Evolutionary conservation across 768 basidiomycete species (phyloP).

Genomic region (Tylopilus cervinicoccineus): DNA sequence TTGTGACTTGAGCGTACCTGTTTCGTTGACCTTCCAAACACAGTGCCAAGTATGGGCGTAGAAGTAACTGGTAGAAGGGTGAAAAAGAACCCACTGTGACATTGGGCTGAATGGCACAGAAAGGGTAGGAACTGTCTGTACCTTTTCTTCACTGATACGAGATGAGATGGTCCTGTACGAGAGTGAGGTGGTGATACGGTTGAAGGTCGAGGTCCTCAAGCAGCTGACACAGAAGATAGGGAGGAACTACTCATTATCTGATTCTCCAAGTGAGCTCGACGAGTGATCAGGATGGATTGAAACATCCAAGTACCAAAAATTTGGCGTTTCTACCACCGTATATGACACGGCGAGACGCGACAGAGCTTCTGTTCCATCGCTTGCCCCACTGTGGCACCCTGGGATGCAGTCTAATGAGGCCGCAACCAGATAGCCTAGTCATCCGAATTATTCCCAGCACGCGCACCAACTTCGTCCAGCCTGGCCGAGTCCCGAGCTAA

Average conservation of each 20-base stretch:
- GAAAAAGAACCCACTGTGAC: conserved; percentile 32
- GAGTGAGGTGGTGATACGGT: conserved; percentile 52
- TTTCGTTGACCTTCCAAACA: conserved; percentile 61
- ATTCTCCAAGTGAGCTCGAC: too few relatives aligned
- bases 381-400: too few relatives aligned
- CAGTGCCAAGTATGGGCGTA: conserved; percentile 58
- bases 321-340: too few relatives aligned
- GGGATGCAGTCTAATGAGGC: too few relatives aligned
- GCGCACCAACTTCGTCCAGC: too few relatives aligned
- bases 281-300: background rate
- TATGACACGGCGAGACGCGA: too few relatives aligned
- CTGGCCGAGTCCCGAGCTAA: too few relatives aligned
- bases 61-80: conserved; percentile 53
- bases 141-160: conserved; percentile 31
- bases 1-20: conserved; percentile 35
- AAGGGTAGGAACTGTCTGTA: background rate
- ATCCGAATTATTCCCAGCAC: too few relatives aligned
- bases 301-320: too few relatives aligned
- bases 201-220: conserved; percentile 54
- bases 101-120: conserved; percentile 1
- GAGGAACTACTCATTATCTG: conserved; percentile 18
- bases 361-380: too few relatives aligned
- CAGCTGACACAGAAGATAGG: conserved; percentile 41
- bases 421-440: too few relatives aligned
- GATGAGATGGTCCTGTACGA: conserved; percentile 62